Base-by-base conservation (phyloP, 2,329 filamentous ascomycete genomes). In the Cytospora schulzeri region DNA sequence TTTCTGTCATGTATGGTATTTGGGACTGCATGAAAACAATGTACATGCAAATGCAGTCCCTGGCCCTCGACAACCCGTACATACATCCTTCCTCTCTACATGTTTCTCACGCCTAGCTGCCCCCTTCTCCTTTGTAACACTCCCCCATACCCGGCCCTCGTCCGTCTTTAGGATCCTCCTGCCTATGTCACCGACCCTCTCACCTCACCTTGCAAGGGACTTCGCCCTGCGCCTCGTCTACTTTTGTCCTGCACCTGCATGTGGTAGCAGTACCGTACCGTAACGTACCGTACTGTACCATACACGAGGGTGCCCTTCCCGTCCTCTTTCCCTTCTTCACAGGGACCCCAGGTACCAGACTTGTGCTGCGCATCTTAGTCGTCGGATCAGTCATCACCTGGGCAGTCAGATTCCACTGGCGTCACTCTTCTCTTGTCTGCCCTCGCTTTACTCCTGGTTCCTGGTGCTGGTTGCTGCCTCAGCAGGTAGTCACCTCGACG, bases 211-310 rank as follows among this genome's bases (percentile, higher is more conserved):
- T 64, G 57, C 62, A 62, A 45, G 57, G 58, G 48, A 67, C 52
- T 59, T 59, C 22, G 54, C 58, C 65, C 65, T 67, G 65, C 65
- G 62, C 65, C 65, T 54, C 65, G 60, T 60, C 62, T 67, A 67
- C 65, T 59, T 65, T 38, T 51, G 58, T 56, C 62, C 59, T 24
- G 57, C 58, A 67, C 62, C 62, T 62, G 58, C 65, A 60, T 57
- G 33, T 57, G 56, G 41, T 63, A 33, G 60, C 51, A 48, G 45
- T 48, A 48, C 45, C n/a, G 45, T 48, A 24, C 45, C 22, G n/a
- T 48, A 15, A 17, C 19, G 38, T 45, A 45, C 19, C 17, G 29
- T 31, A 31, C 29, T 9, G 29, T 35, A 11, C 45, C 19, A 22
- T 24, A 31, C n/a, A n/a, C n/a, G n/a, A n/a, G n/a, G n/a, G n/a